These are phyloP conservation scores for Syzygium jambos DNA, from an alignment of 345 rosid genomes.

Conservation along the genomic window DNA sequence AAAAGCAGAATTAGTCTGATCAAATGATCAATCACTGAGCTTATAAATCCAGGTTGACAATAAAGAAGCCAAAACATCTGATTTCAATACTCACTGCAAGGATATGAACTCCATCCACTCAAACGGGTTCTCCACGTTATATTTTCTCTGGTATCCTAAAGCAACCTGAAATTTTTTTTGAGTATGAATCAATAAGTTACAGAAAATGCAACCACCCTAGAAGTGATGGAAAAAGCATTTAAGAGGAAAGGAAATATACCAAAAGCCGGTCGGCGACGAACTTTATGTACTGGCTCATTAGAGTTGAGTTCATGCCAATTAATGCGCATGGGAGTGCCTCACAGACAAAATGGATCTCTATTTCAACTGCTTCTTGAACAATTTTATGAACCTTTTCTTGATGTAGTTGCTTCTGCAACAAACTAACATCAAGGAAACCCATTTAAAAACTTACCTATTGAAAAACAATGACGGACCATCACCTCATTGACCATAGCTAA, in stretches of 20 bases:
- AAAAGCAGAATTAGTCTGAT: background rate
- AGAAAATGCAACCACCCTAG: background rate
- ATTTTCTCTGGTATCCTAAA: constrained; percentile 54
- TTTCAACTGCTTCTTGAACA: constrained; percentile 76
- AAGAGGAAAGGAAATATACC: constrained; percentile 29
- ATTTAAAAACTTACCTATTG: background rate
- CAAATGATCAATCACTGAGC: background rate
- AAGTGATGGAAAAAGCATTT: background rate
- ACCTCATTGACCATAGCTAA: background rate
- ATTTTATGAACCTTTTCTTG: constrained; percentile 56
- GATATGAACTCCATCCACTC: constrained; percentile 99
- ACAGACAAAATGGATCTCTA: constrained; percentile 82
- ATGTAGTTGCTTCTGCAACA: constrained; percentile 50
- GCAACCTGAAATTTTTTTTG: constrained; percentile 29
- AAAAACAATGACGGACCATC: background rate
- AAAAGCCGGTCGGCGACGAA: constrained; percentile 84
- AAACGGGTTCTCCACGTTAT: constrained; percentile 71
- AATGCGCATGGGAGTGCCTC: constrained; percentile 88
- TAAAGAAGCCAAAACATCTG: background rate
- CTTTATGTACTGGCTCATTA: constrained; percentile 91
- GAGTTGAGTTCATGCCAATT: constrained; percentile 77
- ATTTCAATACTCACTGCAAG: constrained; percentile 53
- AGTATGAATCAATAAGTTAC: background rate
- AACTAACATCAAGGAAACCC: constrained; percentile 23
- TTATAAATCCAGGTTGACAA: background rate